Conservation (phyloP, 345 rosid species). For the Stellera chamaejasme region DNA sequence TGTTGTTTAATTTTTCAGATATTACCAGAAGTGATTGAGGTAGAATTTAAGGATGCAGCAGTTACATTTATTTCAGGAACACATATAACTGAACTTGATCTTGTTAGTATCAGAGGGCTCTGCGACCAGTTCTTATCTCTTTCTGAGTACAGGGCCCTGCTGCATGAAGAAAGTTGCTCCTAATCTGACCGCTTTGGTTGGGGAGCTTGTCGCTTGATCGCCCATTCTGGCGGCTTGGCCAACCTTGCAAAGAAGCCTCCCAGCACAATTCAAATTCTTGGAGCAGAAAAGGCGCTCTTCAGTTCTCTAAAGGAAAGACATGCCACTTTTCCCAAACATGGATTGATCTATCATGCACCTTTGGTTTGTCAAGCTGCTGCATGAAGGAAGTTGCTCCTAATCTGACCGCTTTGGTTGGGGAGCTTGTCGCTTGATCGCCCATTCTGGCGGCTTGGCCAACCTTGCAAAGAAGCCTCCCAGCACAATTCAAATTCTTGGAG, state of each 20-base stretch:
- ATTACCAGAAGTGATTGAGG: conserved; percentile 47
- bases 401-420: conserved; percentile 76
- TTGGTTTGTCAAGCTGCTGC: conserved; percentile 72
- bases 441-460: conserved; percentile 67
- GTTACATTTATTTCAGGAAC: conserved; percentile 81
- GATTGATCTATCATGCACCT: conserved; percentile 73
- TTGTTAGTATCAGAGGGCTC: conserved; percentile 55
- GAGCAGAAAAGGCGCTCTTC: conserved; percentile 76
- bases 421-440: conserved; percentile 77
- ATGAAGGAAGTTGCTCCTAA: conserved; percentile 76
- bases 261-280: conserved; percentile 68
- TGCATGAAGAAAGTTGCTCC: conserved; percentile 78
- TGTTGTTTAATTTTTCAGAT: conserved; percentile 20
- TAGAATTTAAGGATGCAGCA: conserved; percentile 66
- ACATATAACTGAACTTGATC: conserved; percentile 69
- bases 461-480: conserved; percentile 83
- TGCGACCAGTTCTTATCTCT: conserved; percentile 71
- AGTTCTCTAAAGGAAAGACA: conserved; percentile 83
- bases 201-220: conserved; percentile 76
- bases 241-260: conserved; percentile 84
- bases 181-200: conserved; percentile 73
- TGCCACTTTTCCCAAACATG: conserved; percentile 71
- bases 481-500: conserved; percentile 70
- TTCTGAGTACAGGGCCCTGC: conserved; percentile 68
- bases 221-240: conserved; percentile 68